Evolutionary conservation across 2,329 filamentous ascomycete species (phyloP).

Genomic region (Capronia americana): DNA sequence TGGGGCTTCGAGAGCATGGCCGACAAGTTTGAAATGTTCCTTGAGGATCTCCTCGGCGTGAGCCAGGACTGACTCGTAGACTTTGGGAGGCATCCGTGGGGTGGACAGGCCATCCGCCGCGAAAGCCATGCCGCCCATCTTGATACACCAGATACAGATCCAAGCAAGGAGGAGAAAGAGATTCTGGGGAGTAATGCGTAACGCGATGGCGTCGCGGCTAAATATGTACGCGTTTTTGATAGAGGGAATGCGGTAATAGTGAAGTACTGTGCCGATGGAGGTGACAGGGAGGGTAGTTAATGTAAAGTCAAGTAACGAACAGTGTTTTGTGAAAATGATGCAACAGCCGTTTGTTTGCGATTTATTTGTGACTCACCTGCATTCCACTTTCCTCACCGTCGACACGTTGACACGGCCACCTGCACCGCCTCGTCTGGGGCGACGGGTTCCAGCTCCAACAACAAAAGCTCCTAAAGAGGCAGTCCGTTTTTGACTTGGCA

Average conservation of each 20-base stretch:
- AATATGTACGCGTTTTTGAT: background rate
- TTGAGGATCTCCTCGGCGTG: conserved; percentile 53
- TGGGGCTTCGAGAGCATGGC: conserved; percentile 69
- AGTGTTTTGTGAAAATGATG: background rate
- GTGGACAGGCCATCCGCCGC: conserved; percentile 59
- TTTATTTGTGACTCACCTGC: background rate
- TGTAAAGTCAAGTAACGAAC: background rate
- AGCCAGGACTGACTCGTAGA: conserved; percentile 63
- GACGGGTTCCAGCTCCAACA: background rate
- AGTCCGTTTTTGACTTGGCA: background rate
- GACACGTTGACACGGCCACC: background rate
- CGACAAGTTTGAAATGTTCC: conserved; percentile 61
- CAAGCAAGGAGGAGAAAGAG: background rate
- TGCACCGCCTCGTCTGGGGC: background rate
- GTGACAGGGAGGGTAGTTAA: background rate
- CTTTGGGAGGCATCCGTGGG: conserved; percentile 67
- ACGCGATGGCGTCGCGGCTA: background rate
- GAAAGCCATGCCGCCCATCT: conserved; percentile 67
- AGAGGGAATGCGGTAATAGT: background rate
- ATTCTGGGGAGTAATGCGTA: background rate
- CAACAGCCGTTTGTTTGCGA: background rate
- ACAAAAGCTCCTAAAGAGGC: background rate
- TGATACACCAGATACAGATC: background rate
- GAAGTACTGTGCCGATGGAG: background rate
- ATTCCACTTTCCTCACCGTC: background rate